Evolutionary conservation across 2,329 filamentous ascomycete species (phyloP).

Genomic region (Cylindrodendrum hubeiense): DNA sequence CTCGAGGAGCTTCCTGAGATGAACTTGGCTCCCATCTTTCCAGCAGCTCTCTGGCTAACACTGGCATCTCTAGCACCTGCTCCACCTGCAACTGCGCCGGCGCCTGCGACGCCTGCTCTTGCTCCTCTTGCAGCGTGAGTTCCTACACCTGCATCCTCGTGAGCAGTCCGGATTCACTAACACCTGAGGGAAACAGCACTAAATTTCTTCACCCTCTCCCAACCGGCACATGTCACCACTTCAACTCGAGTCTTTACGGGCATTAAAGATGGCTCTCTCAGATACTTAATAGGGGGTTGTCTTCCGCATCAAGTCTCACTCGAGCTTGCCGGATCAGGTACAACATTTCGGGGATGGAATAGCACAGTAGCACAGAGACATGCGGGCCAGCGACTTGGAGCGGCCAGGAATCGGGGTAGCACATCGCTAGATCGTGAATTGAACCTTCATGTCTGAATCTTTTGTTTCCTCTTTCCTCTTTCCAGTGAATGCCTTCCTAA

Average conservation of each 20-base stretch:
- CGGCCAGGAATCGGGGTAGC: slow-evolving; percentile 38
- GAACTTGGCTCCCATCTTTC: not conserved
- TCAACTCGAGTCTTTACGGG: slow-evolving; percentile 17
- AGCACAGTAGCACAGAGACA: slow-evolving; percentile 41
- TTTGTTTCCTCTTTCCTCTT: not conserved
- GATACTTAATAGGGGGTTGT: slow-evolving; percentile 23
- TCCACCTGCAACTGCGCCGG: slow-evolving; percentile 26
- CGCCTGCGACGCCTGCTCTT: slow-evolving; percentile 42
- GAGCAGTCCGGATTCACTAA: slow-evolving; percentile 23
- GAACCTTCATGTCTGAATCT: slow-evolving; percentile 40
- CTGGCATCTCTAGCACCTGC: slow-evolving; percentile 30
- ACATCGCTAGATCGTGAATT: slow-evolving; percentile 39
- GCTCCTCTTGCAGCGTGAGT: slow-evolving; percentile 40
- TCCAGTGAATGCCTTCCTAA: not conserved
- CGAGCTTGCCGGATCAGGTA: slow-evolving; percentile 26
- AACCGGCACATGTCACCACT: slow-evolving; percentile 28
- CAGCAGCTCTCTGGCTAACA: slow-evolving; percentile 1
- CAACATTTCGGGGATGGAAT: slow-evolving; percentile 22
- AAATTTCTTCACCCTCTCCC: slow-evolving; percentile 35
- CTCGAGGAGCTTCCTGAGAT: slow-evolving; percentile 7
- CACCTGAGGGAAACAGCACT: slow-evolving; percentile 35
- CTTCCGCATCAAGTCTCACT: slow-evolving; percentile 12
- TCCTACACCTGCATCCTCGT: not conserved
- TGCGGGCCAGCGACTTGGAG: slow-evolving; percentile 35
- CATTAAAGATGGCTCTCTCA: slow-evolving; percentile 25